A percentile compares a stretch with the other conserved stretches of the same genome.
These are phyloP conservation scores for Coriolopsis trogii DNA, from an alignment of 1,284 basidiomycete genomes.

Conservation along the genomic window DNA sequence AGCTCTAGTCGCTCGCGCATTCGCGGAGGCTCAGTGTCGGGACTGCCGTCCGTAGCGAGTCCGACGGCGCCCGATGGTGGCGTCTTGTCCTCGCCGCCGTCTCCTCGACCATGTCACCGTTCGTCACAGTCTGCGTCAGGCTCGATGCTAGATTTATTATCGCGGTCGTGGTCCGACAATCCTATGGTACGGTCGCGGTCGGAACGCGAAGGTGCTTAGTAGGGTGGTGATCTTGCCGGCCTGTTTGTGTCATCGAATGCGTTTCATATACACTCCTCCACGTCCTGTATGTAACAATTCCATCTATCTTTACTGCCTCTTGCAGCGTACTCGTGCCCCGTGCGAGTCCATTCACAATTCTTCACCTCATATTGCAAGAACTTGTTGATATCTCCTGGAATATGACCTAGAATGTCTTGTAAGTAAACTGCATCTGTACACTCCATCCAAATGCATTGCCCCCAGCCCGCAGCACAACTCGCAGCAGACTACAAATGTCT, in stretches of 20 bases:
- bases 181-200: not conserved
- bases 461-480: no score
- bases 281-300: no score
- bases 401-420: not conserved
- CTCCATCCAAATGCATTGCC: no score
- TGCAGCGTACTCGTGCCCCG: no score
- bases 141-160: slow-evolving; percentile 18
- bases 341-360: no score
- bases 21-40: slow-evolving; percentile 11
- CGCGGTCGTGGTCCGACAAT: slow-evolving; percentile 18
- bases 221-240: no score
- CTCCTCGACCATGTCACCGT: slow-evolving; percentile 13
- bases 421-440: no score
- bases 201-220: not conserved
- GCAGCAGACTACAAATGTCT: not conserved
- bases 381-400: not conserved
- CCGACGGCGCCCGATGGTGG: not conserved
- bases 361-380: not conserved
- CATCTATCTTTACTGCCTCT: no score
- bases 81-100: not conserved
- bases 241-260: no score
- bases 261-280: no score
- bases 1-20: not conserved
- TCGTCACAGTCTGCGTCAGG: slow-evolving; percentile 17
- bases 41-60: slow-evolving; percentile 3